Evolutionary conservation across 2,329 filamentous ascomycete genomes (phyloP), one percentile per base, ranked within the genome.

Genomic region (Hortaea werneckii): DNA sequence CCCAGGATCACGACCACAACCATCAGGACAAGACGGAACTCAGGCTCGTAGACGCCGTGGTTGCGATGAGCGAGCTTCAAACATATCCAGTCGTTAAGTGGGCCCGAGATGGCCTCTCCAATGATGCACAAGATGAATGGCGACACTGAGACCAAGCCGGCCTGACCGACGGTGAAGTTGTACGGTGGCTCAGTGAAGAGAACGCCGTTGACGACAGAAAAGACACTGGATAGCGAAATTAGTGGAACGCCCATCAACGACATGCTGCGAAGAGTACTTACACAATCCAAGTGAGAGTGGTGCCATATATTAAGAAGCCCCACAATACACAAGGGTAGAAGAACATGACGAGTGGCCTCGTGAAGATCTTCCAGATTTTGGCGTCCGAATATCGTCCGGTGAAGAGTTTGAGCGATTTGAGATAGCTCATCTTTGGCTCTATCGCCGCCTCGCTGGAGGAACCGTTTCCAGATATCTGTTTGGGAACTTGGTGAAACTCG

Each of bases 101-200:
- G 70, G 1, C 71, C 72, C 0, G 66, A 63, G 2, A 71, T 55
- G 5, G 68, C 42, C 50, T 72, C 67, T 12, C 69, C 72, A 35
- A 77, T 58, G 40, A 74, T 61, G 12, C 64, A 71, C 8, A 72
- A 59, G 46, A 76, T 56, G 52, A 76, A 70, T 0, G 73, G 70
- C 0, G 72, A 72, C 27, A 77, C 61, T 13, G 69, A 71, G 44
- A 72, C 71, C 28, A 75, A 62, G 1, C 74, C 74, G 0, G 68
- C 68, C 48, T 72, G 56, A 8, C 66, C 66, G 10, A 71, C 65
- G 12, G 64, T 65, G 57, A 76, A 75, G 61, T 72, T 73, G 51
- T 64, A 67, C 1, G 61, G 60, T 11, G 54, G 53, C 1, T 50
- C 52, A 28, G 56, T 48, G 50, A 66, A 61, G 26, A 64, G 55